Base-by-base conservation (phyloP, 108 stramenopile species). In the Thalassiosira profunda region DNA sequence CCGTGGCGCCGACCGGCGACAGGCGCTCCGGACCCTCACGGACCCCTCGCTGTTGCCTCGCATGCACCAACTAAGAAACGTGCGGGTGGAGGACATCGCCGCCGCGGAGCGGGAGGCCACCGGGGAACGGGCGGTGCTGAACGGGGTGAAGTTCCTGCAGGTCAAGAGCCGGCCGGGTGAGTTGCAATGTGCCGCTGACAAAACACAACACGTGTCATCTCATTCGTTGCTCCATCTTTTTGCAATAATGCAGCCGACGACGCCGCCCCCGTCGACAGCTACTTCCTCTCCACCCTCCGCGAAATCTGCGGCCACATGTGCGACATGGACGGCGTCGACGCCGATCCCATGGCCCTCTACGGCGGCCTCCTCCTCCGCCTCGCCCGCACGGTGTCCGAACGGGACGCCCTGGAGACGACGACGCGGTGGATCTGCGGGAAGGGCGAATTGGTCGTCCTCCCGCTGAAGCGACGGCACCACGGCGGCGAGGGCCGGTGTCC, bases 81-180 rank as follows among this genome's bases (percentile, higher is more conserved):
- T 60, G 14, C 53, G 6, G 4, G 61, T 77, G 43, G 70, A 80
- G 25, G 83, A 88, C 44, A 81, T 92, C 46, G 77, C 70, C 33
- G 24, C 20, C 59, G 74, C 72, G 37, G 89, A 93, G 49, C 56
- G 80, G 23, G 86, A 89, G 59, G 74, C 85, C 11, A 57, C 62
- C 10, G 38, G 51, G 0, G 81, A 85, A 31, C 52, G 58, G 31
- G 57, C 84, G 6, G 18, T 72, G 1, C 58, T 93, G 57, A 93
- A 93, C 57, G 86, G 83, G 29, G 64, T 87, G 11, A 57, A 59
- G 26, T 79, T 93, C 52, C 46, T 81, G 31, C 55, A 72, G 40
- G 34, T 45, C 4, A 41, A 59, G 5, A 41, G 63, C 26, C 10
- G 26, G 30, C 10, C 40, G 36, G 40, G 0, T 11, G 11, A n/a